Base-by-base conservation (phyloP, 2,329 filamentous ascomycete species). In the Ophiognomonia clavigignenti-juglandacearum region DNA sequence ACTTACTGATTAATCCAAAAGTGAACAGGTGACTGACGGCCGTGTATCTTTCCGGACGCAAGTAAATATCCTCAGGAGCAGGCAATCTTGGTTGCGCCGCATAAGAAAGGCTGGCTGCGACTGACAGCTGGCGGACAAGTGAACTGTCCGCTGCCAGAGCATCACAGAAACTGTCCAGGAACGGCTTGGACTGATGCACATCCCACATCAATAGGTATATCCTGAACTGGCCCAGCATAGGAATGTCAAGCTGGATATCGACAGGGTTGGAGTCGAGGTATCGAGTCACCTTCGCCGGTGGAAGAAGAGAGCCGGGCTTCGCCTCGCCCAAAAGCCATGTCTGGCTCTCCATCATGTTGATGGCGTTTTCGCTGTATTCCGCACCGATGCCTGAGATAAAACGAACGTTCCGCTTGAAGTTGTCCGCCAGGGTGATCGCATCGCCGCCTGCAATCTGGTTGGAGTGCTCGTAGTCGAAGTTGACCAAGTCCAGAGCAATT, bases 191-290 rank as follows among this genome's bases (percentile, higher is more conserved):
- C 26, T 72, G 62, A 45, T 73, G 69, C 2, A 88, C 70, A 56
- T 87, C 74, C 58, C 78, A 80, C 51, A 81, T 77, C 51, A 91
- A 76, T 51, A 90, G 74, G 62, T 86, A 89, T 38, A 89, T 77
- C 40, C 84, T 77, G 69, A 90, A 91, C 59, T 91, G 86, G 22
- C 86, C 83, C 6, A 90, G 70, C 64, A 88, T 78, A 2, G 86
- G 86, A 37, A 90, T 86, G 58, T 90, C 86, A 6, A 88, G 78
- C 60, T 91, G 85, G 23, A 90, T 69, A 56, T 90, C 83, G 35
- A 91, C 80, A 0, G 86, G 86, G 57, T 90, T 91, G 4, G 85
- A 82, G 63, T 91, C 86, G 43, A 89, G 77, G 59, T 85, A 89
- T 23, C 86, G 77, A 1, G 83, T 86, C 16, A 84, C 85, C 63